Evolutionary conservation across 352 stramenopile species (phyloP), one percentile per base, ranked within the genome.

Genomic region (Pythium graminicola): DNA sequence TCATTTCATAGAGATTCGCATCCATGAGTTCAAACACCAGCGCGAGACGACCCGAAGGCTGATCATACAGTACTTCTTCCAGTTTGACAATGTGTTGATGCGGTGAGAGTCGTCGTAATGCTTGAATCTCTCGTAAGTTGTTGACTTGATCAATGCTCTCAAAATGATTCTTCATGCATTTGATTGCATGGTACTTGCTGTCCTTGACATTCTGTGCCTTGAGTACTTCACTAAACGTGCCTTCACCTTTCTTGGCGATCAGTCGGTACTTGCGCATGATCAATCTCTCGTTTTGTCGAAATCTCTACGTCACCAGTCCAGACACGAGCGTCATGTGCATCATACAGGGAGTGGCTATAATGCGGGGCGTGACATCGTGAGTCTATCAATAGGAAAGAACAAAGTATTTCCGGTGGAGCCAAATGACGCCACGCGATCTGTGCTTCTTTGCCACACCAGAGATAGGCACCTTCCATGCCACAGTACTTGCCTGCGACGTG

Each of bases 81-180:
- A 98, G 76, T 31, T 93, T 97, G 20, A 98, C 93, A 39, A 98
- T 96, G 65, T 98, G 87, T 52, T 91, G 81, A 60, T 98, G 95
- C 6, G 92, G 93, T 28, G 86, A 97, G 11, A 98, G 68, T 17
- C 93, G 71, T 23, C 93, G 73, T 39, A 98, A 69, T 10, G 95
- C 93, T 62, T 98, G 91, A 52, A 98, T 98, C 69, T 98, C 95
- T 36, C 93, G 75, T 23, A 98, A 67, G 49, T 97, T 97, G 67
- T 98, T 98, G 29, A 98, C 93, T 63, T 98, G 89, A 50, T 98
- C 93, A 35, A 97, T 96, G 63, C 69, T 96, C 57, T 97, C 89
- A 43, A 98, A 98, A 44, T 92, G 76, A 64, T 96, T 98, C 64
- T 98, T 98, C 95, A 98, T 98, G 68, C 94, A 98, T 60, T 98